Percentiles rank a stretch among this genome's conserved stretches.
Conservation (phyloP, 164 flowering plant species). For the Piper longum region DNA sequence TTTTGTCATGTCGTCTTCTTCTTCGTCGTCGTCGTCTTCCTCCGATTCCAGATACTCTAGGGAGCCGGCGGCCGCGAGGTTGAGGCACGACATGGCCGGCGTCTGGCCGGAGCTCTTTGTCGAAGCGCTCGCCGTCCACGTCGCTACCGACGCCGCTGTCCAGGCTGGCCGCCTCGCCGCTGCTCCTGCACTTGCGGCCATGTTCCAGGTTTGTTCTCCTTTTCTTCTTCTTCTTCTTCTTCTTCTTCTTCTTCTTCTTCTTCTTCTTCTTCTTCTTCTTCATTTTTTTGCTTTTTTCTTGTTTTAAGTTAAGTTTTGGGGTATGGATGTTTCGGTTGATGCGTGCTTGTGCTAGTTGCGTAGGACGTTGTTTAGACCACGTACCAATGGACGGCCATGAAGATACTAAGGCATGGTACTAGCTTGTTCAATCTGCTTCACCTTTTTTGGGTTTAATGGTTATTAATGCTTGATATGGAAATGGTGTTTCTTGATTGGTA, state of each 20-base stretch:
- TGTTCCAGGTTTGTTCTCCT: conserved; percentile 44
- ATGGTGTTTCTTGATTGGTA: too few relatives aligned
- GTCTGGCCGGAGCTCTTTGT: conserved; percentile 84
- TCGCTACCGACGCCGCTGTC: conserved; percentile 50
- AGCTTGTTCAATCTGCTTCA: too few relatives aligned
- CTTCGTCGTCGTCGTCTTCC: conserved; percentile 23
- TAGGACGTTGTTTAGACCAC: too few relatives aligned
- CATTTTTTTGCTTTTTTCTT: background rate
- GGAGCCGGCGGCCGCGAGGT: conserved; percentile 42
- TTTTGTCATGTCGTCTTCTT: background rate
- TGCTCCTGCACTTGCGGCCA: conserved; percentile 40
- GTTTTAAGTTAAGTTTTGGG: background rate
- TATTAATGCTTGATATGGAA: too few relatives aligned
- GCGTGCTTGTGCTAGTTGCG: too few relatives aligned
- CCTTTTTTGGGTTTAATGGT: too few relatives aligned
- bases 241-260: background rate
- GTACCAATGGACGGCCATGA: too few relatives aligned
- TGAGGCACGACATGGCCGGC: conserved; percentile 24
- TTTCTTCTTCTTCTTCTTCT: background rate
- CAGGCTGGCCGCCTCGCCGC: conserved; percentile 45
- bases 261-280: background rate
- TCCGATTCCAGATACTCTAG: conserved; percentile 20
- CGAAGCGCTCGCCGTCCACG: conserved; percentile 56
- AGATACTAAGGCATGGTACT: too few relatives aligned
- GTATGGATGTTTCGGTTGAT: too few relatives aligned